A percentile compares a stretch with the other conserved stretches of the same genome.
Evolutionary conservation across 2,329 filamentous ascomycete species (phyloP).

Genomic region (Sporothrix euskadiensis): DNA sequence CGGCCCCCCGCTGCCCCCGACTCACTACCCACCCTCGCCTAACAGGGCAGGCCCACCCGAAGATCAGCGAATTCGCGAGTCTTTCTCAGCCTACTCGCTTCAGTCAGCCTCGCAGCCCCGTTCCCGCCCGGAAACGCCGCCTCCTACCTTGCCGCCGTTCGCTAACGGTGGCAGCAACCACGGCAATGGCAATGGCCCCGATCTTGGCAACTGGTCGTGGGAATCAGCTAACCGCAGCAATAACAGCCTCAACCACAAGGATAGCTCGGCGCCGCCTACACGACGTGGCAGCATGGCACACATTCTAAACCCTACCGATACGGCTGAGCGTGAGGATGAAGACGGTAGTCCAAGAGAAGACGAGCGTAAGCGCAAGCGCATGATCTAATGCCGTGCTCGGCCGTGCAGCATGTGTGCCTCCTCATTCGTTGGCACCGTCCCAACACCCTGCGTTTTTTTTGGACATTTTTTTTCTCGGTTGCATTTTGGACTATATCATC

Average conservation of each 20-base stretch:
- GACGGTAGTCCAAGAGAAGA: slow-evolving; percentile 58
- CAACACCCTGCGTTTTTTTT: neutral
- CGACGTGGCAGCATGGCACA: slow-evolving; percentile 63
- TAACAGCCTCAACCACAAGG: slow-evolving; percentile 53
- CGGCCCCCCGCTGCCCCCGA: slow-evolving; percentile 43
- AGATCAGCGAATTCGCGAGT: slow-evolving; percentile 59
- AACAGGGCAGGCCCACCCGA: slow-evolving; percentile 49
- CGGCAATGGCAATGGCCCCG: slow-evolving; percentile 32
- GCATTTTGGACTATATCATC: neutral
- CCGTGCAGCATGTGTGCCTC: neutral
- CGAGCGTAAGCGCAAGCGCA: slow-evolving; percentile 62
- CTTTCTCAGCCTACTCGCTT: slow-evolving; percentile 56
- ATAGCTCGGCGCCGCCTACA: slow-evolving; percentile 59
- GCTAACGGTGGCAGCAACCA: slow-evolving; percentile 42
- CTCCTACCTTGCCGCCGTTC: slow-evolving; percentile 53
- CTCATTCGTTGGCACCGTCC: neutral
- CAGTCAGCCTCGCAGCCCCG: slow-evolving; percentile 49
- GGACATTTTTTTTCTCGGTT: neutral
- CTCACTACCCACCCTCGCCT: slow-evolving; percentile 58
- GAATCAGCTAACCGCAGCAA: slow-evolving; percentile 48
- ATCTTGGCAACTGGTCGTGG: slow-evolving; percentile 60
- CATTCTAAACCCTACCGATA: slow-evolving; percentile 62
- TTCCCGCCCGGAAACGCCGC: slow-evolving; percentile 57
- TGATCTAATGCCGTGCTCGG: slow-evolving; percentile 43
- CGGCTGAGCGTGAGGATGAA: slow-evolving; percentile 56